A percentile compares a stretch with the other conserved stretches of the same genome.
phyloP scores from a whole-genome alignment of 495 filamentous ascomycete species.

The Neurospora sublineolata region DNA sequence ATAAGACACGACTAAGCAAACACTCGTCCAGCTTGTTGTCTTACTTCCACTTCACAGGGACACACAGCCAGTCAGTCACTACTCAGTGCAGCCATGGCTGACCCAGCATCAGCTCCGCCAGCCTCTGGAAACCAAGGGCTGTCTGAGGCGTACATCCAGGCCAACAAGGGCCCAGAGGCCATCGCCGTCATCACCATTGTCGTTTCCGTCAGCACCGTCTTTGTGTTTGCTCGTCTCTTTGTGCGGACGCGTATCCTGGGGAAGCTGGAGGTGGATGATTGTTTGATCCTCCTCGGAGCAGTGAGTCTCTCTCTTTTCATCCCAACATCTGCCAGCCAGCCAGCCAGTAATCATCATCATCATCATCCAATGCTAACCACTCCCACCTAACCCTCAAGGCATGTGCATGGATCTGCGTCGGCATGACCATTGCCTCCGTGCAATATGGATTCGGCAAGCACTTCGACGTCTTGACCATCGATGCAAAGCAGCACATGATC shows the following conservation, averaged over 20 bases:
- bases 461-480: neutral
- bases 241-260: constrained; percentile 7
- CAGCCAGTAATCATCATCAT: neutral
- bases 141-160: neutral
- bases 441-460: constrained; percentile 12
- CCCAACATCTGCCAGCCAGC: neutral
- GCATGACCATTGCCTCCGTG: neutral
- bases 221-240: constrained; percentile 19
- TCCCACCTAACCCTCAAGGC: neutral
- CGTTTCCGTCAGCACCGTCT: constrained; percentile 10
- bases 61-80: neutral
- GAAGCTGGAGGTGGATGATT: constrained; percentile 17
- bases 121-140: neutral
- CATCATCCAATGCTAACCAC: neutral
- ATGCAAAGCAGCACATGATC: neutral
- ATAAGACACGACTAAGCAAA: neutral
- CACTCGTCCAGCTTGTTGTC: neutral
- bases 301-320: constrained; percentile 3
- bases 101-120: neutral
- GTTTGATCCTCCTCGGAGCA: constrained; percentile 8
- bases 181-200: constrained; percentile 8
- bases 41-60: neutral
- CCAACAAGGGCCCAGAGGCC: constrained; percentile 11
- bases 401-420: constrained; percentile 2
- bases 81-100: neutral